Conservation (phyloP, 176 grass and related monocot species). For the Pontederia crassipes region DNA sequence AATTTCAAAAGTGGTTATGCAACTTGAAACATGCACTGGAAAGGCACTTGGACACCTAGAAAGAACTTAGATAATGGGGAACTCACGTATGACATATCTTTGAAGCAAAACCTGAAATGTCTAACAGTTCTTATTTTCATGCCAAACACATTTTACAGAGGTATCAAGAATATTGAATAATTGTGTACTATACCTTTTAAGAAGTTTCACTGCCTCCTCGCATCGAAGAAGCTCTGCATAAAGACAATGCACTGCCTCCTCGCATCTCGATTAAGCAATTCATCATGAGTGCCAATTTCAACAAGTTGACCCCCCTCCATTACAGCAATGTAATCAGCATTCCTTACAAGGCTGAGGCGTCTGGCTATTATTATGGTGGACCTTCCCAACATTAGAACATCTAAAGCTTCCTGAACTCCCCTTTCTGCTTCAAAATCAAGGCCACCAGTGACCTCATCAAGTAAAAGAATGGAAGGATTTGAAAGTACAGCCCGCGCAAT, state of each 20-base stretch:
- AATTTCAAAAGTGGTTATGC: no score
- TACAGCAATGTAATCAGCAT: slow-evolving; percentile 98
- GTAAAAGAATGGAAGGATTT: slow-evolving; percentile 89
- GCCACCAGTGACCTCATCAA: slow-evolving; percentile 96
- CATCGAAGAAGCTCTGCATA: slow-evolving; percentile 95
- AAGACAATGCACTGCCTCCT: slow-evolving; percentile 89
- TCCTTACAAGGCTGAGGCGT: slow-evolving; percentile 82
- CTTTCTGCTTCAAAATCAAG: slow-evolving; percentile 99
- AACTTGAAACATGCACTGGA: no score
- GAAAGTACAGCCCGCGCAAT: slow-evolving; percentile 95
- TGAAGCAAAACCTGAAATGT: not conserved
- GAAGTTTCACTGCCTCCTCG: slow-evolving; percentile 95
- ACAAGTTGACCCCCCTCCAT: slow-evolving; percentile 98
- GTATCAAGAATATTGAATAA: slow-evolving; percentile 1
- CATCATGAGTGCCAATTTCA: slow-evolving; percentile 99
- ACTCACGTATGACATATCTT: not conserved
- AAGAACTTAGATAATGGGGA: no score
- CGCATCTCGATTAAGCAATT: slow-evolving; percentile 81
- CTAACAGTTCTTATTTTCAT: not conserved
- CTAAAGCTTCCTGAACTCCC: slow-evolving; percentile 84
- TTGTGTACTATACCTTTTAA: slow-evolving; percentile 54
- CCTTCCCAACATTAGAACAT: slow-evolving; percentile 98
- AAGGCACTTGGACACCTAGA: no score
- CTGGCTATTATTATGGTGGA: slow-evolving; percentile 99
- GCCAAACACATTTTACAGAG: not conserved